Base-by-base conservation (phyloP, 345 rosid species). In the Citrus inodora region DNA sequence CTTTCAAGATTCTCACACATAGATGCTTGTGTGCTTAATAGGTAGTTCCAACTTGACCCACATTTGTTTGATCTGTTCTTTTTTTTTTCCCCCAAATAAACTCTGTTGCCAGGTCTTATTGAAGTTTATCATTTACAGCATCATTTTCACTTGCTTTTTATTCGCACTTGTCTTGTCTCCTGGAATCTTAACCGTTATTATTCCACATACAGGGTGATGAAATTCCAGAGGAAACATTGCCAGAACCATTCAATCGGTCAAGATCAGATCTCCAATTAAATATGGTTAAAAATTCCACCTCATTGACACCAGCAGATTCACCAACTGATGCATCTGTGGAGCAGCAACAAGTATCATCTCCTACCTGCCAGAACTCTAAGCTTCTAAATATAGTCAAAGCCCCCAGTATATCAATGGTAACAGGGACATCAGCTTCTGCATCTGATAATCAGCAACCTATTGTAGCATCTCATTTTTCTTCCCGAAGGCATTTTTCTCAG, bases 221-320 rank as follows among this genome's bases (percentile, higher is more conserved):
- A 64, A 80, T 97, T 82, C 99, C 98, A 1, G 90, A 88, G 76
- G 96, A 84, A 37, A 77, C 81, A 17, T 89, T 97, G 64, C 98
- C 98, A 2, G 96, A 90, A 80, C 90, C 93, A 3, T 97, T 86
- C 83, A 87, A 84, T 79, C 75, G 59, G 53, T 68, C 70, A 28
- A 83, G 86, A 80, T 71, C 71, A 46, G 55, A 64, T 68, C 70
- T 60, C 48, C 55, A 62, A 9, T 68, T 71, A 32, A 74, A 74
- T 5, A 27, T 70, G 73, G 69, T 28, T 6, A 74, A 62, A n/a
- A 42, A 32, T 19, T 33, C 58, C 35, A 74, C 71, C 66, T 67
- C 65, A 30, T 79, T 83, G 42, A 76, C 82, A 59, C 78, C 76
- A 28, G 30, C 9, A 59, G 78, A 16, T 32, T 70, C 67, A 63